A percentile compares a stretch with the other conserved stretches of the same genome.
These are phyloP conservation scores for Penicillium bialowiezense DNA, from an alignment of 495 filamentous ascomycete genomes.

Conservation along the genomic window DNA sequence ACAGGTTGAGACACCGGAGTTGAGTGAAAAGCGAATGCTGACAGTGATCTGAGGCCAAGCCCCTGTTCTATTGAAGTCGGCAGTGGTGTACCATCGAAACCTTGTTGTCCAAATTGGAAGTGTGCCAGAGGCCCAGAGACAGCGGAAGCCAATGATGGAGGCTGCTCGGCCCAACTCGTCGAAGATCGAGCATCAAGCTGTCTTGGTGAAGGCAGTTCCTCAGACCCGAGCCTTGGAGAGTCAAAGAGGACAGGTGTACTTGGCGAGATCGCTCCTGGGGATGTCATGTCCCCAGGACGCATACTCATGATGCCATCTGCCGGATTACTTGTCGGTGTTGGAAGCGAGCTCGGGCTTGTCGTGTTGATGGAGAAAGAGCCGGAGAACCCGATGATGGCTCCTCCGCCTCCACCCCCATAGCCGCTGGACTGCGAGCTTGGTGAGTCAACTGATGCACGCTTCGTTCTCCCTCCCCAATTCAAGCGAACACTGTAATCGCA, in stretches of 20 bases:
- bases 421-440: conserved; percentile 34
- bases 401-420: conserved; percentile 18
- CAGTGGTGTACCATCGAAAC: conserved; percentile 18
- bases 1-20: conserved; percentile 32
- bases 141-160: conserved; percentile 14
- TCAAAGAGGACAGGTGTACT: conserved; percentile 18
- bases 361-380: conserved; percentile 11
- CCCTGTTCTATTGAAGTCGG: conserved; percentile 27
- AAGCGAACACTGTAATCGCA: conserved; percentile 86
- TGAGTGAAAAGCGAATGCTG: conserved; percentile 29
- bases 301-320: conserved; percentile 18
- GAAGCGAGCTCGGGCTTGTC: conserved; percentile 6
- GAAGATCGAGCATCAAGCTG: conserved; percentile 16
- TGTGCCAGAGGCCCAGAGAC: conserved; percentile 13
- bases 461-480: conserved; percentile 75
- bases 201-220: conserved; percentile 19
- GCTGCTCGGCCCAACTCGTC: conserved; percentile 25
- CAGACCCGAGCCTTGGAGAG: conserved; percentile 26
- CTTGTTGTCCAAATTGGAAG: conserved; percentile 20
- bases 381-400: conserved; percentile 19
- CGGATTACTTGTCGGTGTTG: conserved; percentile 12
- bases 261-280: conserved; percentile 17
- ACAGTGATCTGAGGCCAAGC: conserved; percentile 29
- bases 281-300: conserved; percentile 10
- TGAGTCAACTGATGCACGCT: conserved; percentile 39